Conservation (phyloP, 345 rosid genomes). For the Camelina laxa region DNA sequence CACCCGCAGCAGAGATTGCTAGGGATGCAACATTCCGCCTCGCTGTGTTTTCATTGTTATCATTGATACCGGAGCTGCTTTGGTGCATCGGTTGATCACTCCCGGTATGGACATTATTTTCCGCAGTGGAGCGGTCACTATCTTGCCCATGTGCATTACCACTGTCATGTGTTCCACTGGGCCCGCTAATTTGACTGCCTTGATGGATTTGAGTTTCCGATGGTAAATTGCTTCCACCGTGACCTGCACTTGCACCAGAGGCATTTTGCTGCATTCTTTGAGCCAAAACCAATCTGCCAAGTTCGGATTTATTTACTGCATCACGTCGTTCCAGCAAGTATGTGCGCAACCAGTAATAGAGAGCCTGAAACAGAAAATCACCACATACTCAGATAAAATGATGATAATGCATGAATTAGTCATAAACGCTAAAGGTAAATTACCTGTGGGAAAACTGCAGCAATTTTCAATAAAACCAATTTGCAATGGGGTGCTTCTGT, state of each 20-base stretch:
- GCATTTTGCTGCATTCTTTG: slow-evolving; percentile 92
- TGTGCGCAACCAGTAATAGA: slow-evolving; percentile 98
- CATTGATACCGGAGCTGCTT: slow-evolving; percentile 60
- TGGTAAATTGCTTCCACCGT: slow-evolving; percentile 56
- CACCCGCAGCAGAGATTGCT: slow-evolving; percentile 84
- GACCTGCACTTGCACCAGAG: slow-evolving; percentile 60
- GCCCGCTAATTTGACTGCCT: slow-evolving; percentile 61
- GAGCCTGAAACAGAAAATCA: slow-evolving; percentile 60
- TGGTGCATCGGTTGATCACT: slow-evolving; percentile 84
- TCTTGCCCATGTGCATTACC: slow-evolving; percentile 89
- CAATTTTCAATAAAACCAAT: slow-evolving; percentile 89
- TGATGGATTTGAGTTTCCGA: slow-evolving; percentile 74
- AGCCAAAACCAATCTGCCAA: slow-evolving; percentile 77
- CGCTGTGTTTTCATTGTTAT: slow-evolving; percentile 60
- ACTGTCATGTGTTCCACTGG: slow-evolving; percentile 74
- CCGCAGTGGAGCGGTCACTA: slow-evolving; percentile 70
- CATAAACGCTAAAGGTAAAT: slow-evolving; percentile 4
- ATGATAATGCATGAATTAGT: slow-evolving; percentile 32
- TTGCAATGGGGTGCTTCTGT: slow-evolving; percentile 98
- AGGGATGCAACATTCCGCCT: slow-evolving; percentile 75
- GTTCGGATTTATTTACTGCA: slow-evolving; percentile 91
- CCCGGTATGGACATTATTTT: slow-evolving; percentile 61
- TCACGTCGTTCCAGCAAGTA: slow-evolving; percentile 98
- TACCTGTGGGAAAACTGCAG: slow-evolving; percentile 93
- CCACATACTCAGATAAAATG: slow-evolving; percentile 22